Evolutionary conservation across 345 rosid genomes (phyloP), one percentile per base, ranked within the genome.

Genomic region (Noccaea bulbosa): DNA sequence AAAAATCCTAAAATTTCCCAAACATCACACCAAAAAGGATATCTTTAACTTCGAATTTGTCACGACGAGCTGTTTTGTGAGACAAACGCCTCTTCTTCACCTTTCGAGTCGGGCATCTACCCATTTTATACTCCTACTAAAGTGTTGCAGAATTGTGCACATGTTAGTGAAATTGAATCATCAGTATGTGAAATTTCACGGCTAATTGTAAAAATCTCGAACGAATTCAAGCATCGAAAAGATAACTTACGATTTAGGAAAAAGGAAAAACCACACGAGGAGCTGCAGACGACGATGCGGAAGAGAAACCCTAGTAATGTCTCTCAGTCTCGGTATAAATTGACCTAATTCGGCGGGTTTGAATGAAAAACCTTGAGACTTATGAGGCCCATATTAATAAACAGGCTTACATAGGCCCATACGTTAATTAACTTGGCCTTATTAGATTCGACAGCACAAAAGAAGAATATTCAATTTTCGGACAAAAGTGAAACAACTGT

Each of bases 31-130:
- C 10, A 22, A 75, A 69, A 80, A 88, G 92, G 92, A 86, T 85
- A 88, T 88, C 93, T 86, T 91, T 94, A 30, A 82, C 72, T 65
- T 81, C 85, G 77, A 94, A 91, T 74, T 91, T 94, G 75, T 88
- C 62, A 33, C 89, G 90, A 14, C 98, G 92, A 65, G 95, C 95
- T 9, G 95, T 79, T 75, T 91, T 91, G 84, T 91, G 98, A 54
- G 98, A 89, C 80, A 75, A 83, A 67, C 97, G 82, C 81, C 99
- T 82, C 92, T 88, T 94, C 93, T 91, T 94, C 64, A 91, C 96
- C 65, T 91, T 91, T 81, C 98, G 83, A 62, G 81, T 84, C 9
- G 91, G 95, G 52, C 89, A 88, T 66, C 85, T 88, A 6, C 95
- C 91, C 84, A 86, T 87, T 78, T 48, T 62, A 33, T 34, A 11